Conservation (phyloP, 2,329 filamentous ascomycete genomes). For the Aspergillus pseudotamarii region DNA sequence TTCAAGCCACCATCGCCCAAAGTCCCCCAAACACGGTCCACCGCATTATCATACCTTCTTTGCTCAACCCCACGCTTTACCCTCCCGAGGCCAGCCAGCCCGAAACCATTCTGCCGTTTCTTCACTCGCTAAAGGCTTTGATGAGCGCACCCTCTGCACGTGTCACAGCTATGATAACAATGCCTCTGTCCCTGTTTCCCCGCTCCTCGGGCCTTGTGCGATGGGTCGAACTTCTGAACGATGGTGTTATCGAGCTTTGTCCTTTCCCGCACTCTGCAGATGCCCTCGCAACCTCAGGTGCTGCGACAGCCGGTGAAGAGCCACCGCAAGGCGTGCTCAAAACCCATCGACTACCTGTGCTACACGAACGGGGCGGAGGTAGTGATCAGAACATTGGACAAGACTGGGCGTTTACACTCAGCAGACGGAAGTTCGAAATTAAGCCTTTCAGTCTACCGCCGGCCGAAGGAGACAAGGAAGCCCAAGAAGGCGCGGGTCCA, state of each 20-base stretch:
- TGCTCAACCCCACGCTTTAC: slow-evolving; percentile 87
- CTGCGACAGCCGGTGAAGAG: slow-evolving; percentile 66
- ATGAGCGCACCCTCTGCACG: slow-evolving; percentile 68
- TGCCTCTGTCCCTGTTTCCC: slow-evolving; percentile 80
- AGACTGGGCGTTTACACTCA: slow-evolving; percentile 88
- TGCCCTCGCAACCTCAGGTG: slow-evolving; percentile 54
- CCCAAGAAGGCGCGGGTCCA: slow-evolving; percentile 53
- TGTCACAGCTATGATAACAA: slow-evolving; percentile 71
- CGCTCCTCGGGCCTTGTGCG: slow-evolving; percentile 74
- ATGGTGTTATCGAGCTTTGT: slow-evolving; percentile 84
- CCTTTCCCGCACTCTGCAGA: slow-evolving; percentile 66
- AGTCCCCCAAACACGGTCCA: slow-evolving; percentile 68
- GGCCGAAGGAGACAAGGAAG: slow-evolving; percentile 72
- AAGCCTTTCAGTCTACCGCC: slow-evolving; percentile 89
- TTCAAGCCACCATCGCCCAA: slow-evolving; percentile 59
- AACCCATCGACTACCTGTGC: slow-evolving; percentile 79
- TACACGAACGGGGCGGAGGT: slow-evolving; percentile 86
- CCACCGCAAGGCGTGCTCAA: slow-evolving; percentile 83
- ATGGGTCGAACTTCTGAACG: slow-evolving; percentile 82
- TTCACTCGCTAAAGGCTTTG: slow-evolving; percentile 76
- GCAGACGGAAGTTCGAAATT: slow-evolving; percentile 79
- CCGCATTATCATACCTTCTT: slow-evolving; percentile 78
- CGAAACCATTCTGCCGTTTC: slow-evolving; percentile 73
- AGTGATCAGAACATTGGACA: slow-evolving; percentile 71
- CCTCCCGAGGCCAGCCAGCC: slow-evolving; percentile 70